Conservation (phyloP, 2,329 filamentous ascomycete genomes). For the Seiridium cupressi region DNA sequence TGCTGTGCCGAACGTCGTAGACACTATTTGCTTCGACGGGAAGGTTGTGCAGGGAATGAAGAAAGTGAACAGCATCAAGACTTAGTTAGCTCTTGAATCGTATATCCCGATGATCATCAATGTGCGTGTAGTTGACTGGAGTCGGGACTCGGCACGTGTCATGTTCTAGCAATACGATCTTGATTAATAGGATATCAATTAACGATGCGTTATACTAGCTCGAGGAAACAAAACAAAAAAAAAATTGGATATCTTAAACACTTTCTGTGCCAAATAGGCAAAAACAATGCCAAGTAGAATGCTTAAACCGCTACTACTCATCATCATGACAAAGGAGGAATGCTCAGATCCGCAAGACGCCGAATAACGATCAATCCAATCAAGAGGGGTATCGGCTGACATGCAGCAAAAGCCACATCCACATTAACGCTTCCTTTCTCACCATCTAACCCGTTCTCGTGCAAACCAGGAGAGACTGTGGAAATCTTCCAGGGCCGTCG, state of each 20-base stretch:
- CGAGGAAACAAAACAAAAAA: not conserved
- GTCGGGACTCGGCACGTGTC: too few species aligned
- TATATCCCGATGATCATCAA: too few species aligned
- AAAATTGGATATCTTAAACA: not conserved
- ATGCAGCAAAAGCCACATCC: not conserved
- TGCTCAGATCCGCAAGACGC: not conserved
- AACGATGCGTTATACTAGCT: not conserved
- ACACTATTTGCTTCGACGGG: too few species aligned
- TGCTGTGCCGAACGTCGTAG: too few species aligned
- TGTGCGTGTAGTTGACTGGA: too few species aligned
- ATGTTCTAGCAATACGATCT: too few species aligned
- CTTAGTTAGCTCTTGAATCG: too few species aligned
- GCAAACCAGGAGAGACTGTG: not conserved
- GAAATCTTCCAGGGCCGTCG: not conserved
- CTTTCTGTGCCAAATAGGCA: not conserved
- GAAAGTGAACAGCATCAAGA: too few species aligned
- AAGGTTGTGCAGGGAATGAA: too few species aligned
- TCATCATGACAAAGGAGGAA: not conserved
- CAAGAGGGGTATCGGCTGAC: not conserved
- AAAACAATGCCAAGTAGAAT: not conserved
- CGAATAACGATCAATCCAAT: not conserved
- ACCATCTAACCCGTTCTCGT: not conserved
- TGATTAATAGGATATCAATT: not conserved
- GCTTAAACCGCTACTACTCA: not conserved
- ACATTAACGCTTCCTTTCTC: not conserved